Conservation (phyloP, 192 early-diverging fungal genomes). For the Borealophlyctis nickersoniae region DNA sequence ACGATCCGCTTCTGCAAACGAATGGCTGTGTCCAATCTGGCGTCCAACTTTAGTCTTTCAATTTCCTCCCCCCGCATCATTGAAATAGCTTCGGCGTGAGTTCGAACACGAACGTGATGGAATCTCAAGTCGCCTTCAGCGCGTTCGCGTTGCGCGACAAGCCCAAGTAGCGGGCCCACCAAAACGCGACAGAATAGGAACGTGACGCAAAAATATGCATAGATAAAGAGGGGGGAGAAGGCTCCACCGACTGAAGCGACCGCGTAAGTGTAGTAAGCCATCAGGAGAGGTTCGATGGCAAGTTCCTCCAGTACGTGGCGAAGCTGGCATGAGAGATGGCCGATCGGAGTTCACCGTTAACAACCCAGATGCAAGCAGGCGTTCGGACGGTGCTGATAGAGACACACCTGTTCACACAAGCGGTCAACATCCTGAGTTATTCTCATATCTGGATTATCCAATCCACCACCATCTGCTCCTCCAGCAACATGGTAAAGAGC, state of each 20-base stretch:
- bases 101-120: conserved; percentile 66
- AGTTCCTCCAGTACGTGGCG: conserved; percentile 57
- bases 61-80: conserved; percentile 72
- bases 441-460: conserved; percentile 67
- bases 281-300: conserved; percentile 68
- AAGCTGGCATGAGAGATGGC: conserved; percentile 29
- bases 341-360: no score
- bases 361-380: no score
- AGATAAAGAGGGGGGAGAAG: conserved; percentile 68
- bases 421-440: conserved; percentile 89
- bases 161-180: conserved; percentile 72
- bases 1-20: conserved; percentile 56
- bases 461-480: not conserved
- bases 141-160: conserved; percentile 70
- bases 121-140: conserved; percentile 82
- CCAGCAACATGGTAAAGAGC: conserved; percentile 8
- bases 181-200: conserved; percentile 63
- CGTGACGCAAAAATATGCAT: conserved; percentile 70
- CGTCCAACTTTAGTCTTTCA: conserved; percentile 56
- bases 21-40: conserved; percentile 53
- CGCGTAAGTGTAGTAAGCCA: conserved; percentile 75
- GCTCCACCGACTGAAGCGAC: conserved; percentile 64
- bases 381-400: no score
- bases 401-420: conserved; percentile 52
- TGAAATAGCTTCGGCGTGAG: conserved; percentile 76